Conservation (phyloP, 2,329 filamentous ascomycete species). For the Paecilomyces sp. region DNA sequence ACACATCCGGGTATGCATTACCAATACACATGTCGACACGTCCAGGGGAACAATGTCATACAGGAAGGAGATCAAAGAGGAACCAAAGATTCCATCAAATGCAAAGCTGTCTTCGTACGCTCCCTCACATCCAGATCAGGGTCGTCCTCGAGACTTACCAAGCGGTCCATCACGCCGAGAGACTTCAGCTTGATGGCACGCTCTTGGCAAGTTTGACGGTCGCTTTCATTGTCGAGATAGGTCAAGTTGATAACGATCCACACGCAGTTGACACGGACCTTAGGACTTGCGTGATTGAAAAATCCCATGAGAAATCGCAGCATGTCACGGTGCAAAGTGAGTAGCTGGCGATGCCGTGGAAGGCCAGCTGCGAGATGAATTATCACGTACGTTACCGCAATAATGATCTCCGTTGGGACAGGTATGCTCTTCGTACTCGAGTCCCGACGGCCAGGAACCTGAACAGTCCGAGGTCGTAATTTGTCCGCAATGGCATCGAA, state of each 20-base stretch:
- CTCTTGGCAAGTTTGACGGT: slow-evolving; percentile 57
- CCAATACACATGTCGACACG: background rate
- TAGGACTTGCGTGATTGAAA: slow-evolving; percentile 63
- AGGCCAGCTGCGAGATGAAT: slow-evolving; percentile 82
- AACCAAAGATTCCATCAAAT: slow-evolving; percentile 51
- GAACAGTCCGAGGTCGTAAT: slow-evolving; percentile 48
- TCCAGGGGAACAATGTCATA: background rate
- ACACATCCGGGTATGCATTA: background rate
- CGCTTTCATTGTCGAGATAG: slow-evolving; percentile 67
- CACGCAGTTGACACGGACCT: slow-evolving; percentile 70
- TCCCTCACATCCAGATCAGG: slow-evolving; percentile 75
- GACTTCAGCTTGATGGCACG: slow-evolving; percentile 63
- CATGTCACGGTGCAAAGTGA: slow-evolving; percentile 70
- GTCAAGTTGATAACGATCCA: slow-evolving; percentile 83
- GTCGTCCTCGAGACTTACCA: slow-evolving; percentile 61
- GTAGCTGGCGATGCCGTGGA: slow-evolving; percentile 67
- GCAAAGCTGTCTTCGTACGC: slow-evolving; percentile 70
- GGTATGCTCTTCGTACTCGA: slow-evolving; percentile 20
- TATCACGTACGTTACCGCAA: slow-evolving; percentile 71
- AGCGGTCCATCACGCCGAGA: slow-evolving; percentile 62
- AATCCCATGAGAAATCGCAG: slow-evolving; percentile 66
- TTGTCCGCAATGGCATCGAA: slow-evolving; percentile 78
- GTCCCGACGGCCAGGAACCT: slow-evolving; percentile 25
- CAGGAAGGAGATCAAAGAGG: background rate
- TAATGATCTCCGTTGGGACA: slow-evolving; percentile 58